Conservation (phyloP, 2,329 filamentous ascomycete genomes). For the Penicillium freii region DNA sequence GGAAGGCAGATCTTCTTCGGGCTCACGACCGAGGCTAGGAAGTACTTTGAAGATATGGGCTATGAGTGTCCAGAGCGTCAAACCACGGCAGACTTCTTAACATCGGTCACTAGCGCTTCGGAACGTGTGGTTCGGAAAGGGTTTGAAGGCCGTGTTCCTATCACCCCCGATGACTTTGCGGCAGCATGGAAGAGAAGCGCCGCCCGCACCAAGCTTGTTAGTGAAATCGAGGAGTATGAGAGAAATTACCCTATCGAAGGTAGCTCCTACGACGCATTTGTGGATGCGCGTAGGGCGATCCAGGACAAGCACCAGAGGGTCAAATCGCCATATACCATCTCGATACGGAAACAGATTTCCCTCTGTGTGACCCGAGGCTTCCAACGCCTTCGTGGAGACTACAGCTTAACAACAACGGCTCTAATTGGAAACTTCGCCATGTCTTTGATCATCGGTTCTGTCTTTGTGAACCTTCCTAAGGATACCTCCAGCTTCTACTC, state of each 20-base stretch:
- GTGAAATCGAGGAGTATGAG: conserved; percentile 42
- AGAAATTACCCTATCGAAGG: conserved; percentile 37
- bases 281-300: conserved; percentile 32
- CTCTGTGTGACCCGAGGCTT: neutral
- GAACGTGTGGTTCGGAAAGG: conserved; percentile 57
- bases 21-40: conserved; percentile 54
- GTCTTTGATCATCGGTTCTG: conserved; percentile 70
- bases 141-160: conserved; percentile 60
- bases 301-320: conserved; percentile 34
- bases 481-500: conserved; percentile 69
- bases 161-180: conserved; percentile 67
- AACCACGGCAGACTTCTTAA: conserved; percentile 67
- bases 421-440: conserved; percentile 66
- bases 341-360: neutral
- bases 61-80: conserved; percentile 54
- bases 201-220: conserved; percentile 38
- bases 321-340: conserved; percentile 41
- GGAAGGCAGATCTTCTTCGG: conserved; percentile 74
- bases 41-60: conserved; percentile 65
- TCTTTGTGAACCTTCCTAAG: conserved; percentile 73
- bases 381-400: conserved; percentile 20
- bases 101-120: conserved; percentile 61
- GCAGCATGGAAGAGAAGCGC: conserved; percentile 52
- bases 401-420: conserved; percentile 62
- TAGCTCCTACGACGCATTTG: conserved; percentile 31